A percentile compares a stretch with the other conserved stretches of the same genome.
phyloP scores from a whole-genome alignment of 495 filamentous ascomycete genomes.

The Podospora pseudopauciseta region DNA sequence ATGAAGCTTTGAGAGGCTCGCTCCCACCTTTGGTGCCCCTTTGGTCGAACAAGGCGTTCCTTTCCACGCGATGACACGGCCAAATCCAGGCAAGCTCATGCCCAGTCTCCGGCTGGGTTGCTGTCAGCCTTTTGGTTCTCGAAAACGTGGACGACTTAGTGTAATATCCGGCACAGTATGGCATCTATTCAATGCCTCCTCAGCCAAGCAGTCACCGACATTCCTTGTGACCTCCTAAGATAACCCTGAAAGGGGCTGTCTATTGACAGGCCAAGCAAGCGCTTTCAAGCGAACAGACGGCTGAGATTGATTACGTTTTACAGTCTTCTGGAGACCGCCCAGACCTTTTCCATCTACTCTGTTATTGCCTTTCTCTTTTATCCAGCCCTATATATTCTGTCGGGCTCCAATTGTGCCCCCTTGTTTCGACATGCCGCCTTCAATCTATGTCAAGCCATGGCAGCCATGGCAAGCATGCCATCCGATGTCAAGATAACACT shows the following conservation, averaged over 20 bases:
- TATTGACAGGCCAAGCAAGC: neutral
- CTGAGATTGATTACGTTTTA: neutral
- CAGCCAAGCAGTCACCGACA: neutral
- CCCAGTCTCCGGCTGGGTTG: neutral
- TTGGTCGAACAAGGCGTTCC: no score
- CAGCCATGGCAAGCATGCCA: neutral
- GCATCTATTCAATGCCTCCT: neutral
- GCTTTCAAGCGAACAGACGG: neutral
- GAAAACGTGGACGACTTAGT: neutral
- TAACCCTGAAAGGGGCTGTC: neutral
- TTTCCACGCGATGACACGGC: neutral
- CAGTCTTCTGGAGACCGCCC: neutral
- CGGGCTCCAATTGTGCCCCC: neutral
- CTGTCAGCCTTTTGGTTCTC: neutral
- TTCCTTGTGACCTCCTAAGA: neutral
- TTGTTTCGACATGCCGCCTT: neutral
- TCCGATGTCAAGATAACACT: neutral
- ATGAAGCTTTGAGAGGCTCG: no score
- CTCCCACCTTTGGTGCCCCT: no score
- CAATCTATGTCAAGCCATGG: neutral
- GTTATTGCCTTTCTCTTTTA: slow-evolving; percentile 1
- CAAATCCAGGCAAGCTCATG: neutral
- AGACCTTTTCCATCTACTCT: neutral
- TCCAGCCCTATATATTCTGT: neutral
- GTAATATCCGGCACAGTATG: neutral